Conservation (phyloP, 2,329 filamentous ascomycete genomes). For the Drechslerella stenobrocha region DNA sequence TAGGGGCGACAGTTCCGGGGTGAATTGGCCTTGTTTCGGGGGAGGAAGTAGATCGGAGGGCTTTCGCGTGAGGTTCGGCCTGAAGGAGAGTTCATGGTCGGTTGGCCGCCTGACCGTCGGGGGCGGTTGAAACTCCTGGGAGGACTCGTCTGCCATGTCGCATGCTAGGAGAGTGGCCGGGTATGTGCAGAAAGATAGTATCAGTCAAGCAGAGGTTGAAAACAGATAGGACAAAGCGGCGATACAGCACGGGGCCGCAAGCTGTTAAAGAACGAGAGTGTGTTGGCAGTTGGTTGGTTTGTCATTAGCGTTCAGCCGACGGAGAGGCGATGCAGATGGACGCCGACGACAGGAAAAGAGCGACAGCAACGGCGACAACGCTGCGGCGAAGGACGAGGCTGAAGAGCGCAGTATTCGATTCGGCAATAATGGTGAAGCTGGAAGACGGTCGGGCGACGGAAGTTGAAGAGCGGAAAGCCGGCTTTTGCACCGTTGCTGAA, state of each 20-base stretch:
- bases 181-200: too few species aligned
- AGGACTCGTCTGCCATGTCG: conserved; percentile 42
- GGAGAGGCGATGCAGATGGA: background rate
- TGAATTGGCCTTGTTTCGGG: conserved; percentile 66
- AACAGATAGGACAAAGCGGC: background rate
- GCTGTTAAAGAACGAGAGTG: too few species aligned
- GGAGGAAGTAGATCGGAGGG: conserved; percentile 41
- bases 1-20: conserved; percentile 87
- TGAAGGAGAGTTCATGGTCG: conserved; percentile 44
- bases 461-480: background rate
- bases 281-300: too few species aligned
- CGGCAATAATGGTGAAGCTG: background rate
- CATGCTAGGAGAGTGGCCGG: conserved; percentile 13
- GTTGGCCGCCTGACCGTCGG: conserved; percentile 25
- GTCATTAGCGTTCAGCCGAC: background rate
- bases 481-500: background rate
- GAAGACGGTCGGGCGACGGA: background rate
- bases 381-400: background rate
- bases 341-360: background rate
- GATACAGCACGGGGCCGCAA: too few species aligned
- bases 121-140: conserved; percentile 33
- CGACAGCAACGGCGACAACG: conserved; percentile 1
- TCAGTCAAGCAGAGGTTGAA: too few species aligned
- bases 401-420: background rate
- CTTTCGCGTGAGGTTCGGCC: conserved; percentile 30